Evolutionary conservation across 176 grass and related monocot species (phyloP).

Genomic region (Cenchrus purpureus): DNA sequence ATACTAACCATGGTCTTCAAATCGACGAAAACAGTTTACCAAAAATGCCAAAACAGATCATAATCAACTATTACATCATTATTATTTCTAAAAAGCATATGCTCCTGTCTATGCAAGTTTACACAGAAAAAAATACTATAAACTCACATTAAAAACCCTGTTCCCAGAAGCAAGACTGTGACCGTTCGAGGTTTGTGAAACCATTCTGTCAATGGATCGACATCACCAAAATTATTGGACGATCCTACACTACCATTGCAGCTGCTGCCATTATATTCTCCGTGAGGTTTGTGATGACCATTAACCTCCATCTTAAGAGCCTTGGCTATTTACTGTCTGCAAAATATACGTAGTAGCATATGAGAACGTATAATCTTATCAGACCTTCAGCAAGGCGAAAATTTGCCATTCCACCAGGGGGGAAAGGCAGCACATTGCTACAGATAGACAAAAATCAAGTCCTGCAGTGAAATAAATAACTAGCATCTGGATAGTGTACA

Average conservation of each 20-base stretch:
- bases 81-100: background rate
- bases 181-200: constrained; percentile 92
- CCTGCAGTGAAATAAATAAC: background rate
- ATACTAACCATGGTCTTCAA: background rate
- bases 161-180: constrained; percentile 76
- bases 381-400: background rate
- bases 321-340: constrained; percentile 34
- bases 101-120: background rate
- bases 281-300: constrained; percentile 53
- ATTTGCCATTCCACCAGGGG: background rate
- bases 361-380: constrained; percentile 32
- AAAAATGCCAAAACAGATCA: background rate
- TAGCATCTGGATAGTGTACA: constrained; percentile 26
- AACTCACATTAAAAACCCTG: constrained; percentile 88
- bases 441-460: constrained; percentile 17
- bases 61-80: constrained; percentile 14
- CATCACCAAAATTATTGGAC: constrained; percentile 65
- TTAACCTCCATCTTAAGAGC: constrained; percentile 61
- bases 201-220: constrained; percentile 98
- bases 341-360: constrained; percentile 22
- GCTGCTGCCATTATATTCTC: constrained; percentile 38
- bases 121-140: background rate
- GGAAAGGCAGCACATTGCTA: background rate
- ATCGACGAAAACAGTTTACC: constrained; percentile 6
- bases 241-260: constrained; percentile 54